Evolutionary conservation across 164 flowering plant genomes (phyloP).

Genomic region (Umbellularia californica): DNA sequence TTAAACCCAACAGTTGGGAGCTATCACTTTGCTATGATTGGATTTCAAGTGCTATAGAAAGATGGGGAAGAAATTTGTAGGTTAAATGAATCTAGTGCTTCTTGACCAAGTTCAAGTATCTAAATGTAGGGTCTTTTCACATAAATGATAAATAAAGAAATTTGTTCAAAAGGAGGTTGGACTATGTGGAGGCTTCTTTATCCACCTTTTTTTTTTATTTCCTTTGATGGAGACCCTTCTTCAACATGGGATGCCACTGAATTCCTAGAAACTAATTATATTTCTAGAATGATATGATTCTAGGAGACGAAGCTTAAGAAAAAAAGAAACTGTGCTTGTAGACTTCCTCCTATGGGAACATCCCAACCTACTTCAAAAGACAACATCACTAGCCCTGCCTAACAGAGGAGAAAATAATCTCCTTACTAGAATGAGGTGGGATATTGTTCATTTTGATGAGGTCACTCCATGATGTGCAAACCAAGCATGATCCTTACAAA

Average conservation of each 20-base stretch:
- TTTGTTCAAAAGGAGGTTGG: neutral
- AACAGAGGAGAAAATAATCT: neutral
- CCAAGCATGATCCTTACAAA: too few relatives aligned
- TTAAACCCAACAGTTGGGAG: neutral
- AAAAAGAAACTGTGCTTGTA: neutral
- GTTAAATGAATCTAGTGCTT: neutral
- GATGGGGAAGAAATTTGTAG: slow-evolving; percentile 2
- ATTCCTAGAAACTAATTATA: neutral
- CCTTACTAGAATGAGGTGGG: neutral
- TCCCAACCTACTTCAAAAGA: neutral
- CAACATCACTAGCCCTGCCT: neutral
- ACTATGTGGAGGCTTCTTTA: neutral
- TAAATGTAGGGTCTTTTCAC: neutral
- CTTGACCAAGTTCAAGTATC: neutral
- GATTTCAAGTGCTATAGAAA: neutral
- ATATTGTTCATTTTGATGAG: neutral
- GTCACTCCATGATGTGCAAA: neutral
- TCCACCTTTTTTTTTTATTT: neutral
- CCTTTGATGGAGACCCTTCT: neutral
- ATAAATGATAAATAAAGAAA: neutral
- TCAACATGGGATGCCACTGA: neutral
- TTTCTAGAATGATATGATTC: neutral
- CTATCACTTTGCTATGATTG: neutral
- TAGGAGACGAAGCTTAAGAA: neutral
- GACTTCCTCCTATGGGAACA: neutral